Percentiles rank a stretch among this genome's conserved stretches.
phyloP scores from a whole-genome alignment of 371 early-diverging fungal genomes.

The Mortierella polycephala region DNA sequence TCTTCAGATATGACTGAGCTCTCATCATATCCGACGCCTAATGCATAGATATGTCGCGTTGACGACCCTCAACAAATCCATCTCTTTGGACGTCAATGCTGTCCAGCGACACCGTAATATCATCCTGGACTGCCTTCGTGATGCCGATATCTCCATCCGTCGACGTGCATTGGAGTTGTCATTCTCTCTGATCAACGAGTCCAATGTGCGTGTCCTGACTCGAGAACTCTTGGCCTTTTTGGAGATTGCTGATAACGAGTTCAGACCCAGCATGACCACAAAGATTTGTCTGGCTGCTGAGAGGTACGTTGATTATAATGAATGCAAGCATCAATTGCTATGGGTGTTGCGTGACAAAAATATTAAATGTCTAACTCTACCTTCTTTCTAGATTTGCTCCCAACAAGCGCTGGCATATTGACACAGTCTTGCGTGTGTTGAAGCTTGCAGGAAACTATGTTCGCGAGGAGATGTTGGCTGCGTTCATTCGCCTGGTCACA shows the following conservation, averaged over 20 bases:
- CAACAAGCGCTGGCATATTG: conserved; percentile 96
- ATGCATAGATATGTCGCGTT: conserved; percentile 89
- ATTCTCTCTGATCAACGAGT: conserved; percentile 93
- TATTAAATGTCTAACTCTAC: too few relatives aligned
- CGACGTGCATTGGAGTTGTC: conserved; percentile 96
- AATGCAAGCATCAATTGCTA: neutral
- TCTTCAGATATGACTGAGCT: neutral
- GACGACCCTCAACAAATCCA: conserved; percentile 90
- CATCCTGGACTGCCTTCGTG: conserved; percentile 94
- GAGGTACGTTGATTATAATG: conserved; percentile 56
- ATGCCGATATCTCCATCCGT: conserved; percentile 96
- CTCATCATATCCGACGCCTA: too few relatives aligned
- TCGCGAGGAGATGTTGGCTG: conserved; percentile 77
- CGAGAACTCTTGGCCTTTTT: conserved; percentile 93
- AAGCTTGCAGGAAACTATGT: conserved; percentile 81
- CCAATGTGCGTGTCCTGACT: conserved; percentile 93
- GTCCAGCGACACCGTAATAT: conserved; percentile 98
- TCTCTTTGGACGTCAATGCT: conserved; percentile 89
- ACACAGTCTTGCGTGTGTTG: conserved; percentile 91
- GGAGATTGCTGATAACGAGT: conserved; percentile 92
- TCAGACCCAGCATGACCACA: conserved; percentile 89
- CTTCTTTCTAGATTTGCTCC: conserved; percentile 69
- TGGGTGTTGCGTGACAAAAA: too few relatives aligned
- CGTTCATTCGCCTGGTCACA: conserved; percentile 76
- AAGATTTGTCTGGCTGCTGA: conserved; percentile 92